Conservation (phyloP, 345 rosid genomes). For the Viola odorata region DNA sequence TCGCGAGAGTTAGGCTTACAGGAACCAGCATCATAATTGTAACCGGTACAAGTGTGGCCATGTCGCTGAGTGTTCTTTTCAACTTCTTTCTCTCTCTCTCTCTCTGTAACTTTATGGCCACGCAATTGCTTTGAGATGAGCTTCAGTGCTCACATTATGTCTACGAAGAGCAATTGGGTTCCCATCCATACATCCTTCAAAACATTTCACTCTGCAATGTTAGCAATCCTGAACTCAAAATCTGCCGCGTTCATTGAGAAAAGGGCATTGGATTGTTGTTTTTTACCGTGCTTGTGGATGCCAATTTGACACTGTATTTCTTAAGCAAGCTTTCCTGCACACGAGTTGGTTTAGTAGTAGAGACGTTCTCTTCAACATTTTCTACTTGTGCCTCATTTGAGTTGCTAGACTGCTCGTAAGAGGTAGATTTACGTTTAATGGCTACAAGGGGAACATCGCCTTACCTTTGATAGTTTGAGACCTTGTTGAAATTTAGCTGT, state of each 20-base stretch:
- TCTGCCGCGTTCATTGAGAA: constrained; percentile 2
- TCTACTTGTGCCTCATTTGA: constrained; percentile 12
- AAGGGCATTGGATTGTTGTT: constrained; percentile 2
- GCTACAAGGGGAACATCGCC: too few species aligned
- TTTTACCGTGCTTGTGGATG: constrained; percentile 33
- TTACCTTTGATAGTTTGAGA: constrained; percentile 26
- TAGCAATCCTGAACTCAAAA: not conserved
- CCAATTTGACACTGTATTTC: constrained; percentile 39
- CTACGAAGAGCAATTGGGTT: constrained; percentile 50
- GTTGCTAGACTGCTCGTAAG: constrained; percentile 20
- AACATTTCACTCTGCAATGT: not conserved
- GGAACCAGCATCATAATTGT: constrained; percentile 62
- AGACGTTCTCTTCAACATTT: constrained; percentile 12
- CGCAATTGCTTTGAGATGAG: constrained; percentile 39
- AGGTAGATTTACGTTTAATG: too few species aligned
- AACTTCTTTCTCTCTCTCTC: constrained; percentile 45
- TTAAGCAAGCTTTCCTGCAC: constrained; percentile 27
- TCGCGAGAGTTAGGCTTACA: too few species aligned
- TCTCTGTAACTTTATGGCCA: constrained; percentile 34
- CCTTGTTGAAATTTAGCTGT: constrained; percentile 15
- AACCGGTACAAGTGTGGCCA: constrained; percentile 47
- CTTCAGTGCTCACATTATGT: constrained; percentile 35
- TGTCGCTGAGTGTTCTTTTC: constrained; percentile 41
- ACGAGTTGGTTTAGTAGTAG: constrained; percentile 15
- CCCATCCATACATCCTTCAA: constrained; percentile 53